Base-by-base conservation (phyloP, 2,329 filamentous ascomycete species). In the Aspergillus sp. region DNA sequence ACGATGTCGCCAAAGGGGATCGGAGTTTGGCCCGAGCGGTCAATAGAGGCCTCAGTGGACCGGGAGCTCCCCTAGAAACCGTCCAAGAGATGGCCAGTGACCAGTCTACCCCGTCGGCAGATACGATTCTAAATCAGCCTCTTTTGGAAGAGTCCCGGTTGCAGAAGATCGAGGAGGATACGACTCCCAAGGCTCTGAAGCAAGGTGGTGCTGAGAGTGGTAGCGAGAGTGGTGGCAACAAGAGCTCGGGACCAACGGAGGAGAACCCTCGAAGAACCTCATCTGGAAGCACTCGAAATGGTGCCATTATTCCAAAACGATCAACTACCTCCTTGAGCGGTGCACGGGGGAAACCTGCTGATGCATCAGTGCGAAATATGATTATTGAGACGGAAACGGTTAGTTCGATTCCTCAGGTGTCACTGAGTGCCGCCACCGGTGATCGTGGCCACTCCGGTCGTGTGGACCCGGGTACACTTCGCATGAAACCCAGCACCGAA, bases 341-440 rank as follows among this genome's bases (percentile, higher is more conserved):
- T 46, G 71, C 75, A 47, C 87, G 89, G 61, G 75, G 79, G 32
- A 88, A 90, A 63, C 73, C 80, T 29, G 64, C 76, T 44, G 87
- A 94, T 62, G 83, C 82, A n/a, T 85, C 86, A 33, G 78, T 83
- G 48, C 82, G 85, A 61, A 93, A 88, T 58, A 96, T 98, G 89
- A 97, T 88, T 7, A 91, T 97, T 9, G 93, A 98, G 71, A 96
- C 93, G 0, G 93, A 98, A 68, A 94, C 90, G 0, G 93, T 98
- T 34, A 85, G 82, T 39, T 94, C 90, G 3, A 86, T 96, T 46
- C 88, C 90, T 7, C 90, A 94, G 61, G 79, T 90, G 29, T 81
- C 85, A 7, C 74, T 95, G 29, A 82, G 84, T 32, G 80, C 80
- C 34, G 75, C 68, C 28, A 67, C 73, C 33, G 73, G 74, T 40